Evolutionary conservation across 1,284 basidiomycete species (phyloP).

Genomic region (Leccinum ambiguum): DNA sequence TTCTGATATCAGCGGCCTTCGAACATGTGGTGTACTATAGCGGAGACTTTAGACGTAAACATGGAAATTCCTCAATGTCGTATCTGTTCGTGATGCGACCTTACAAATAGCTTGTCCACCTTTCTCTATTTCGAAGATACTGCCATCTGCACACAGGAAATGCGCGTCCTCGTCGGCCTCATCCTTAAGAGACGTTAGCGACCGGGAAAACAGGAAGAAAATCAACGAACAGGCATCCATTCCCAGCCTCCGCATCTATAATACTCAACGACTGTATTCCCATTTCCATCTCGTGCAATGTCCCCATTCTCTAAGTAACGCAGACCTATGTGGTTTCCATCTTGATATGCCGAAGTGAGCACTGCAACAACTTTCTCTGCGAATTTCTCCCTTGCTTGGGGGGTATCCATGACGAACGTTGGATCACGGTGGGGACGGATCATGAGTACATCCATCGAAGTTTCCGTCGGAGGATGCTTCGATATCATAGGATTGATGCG

Average conservation of each 20-base stretch:
- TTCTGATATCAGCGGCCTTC: slow-evolving; percentile 7
- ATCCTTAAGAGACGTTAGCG: slow-evolving; percentile 41
- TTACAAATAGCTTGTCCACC: slow-evolving; percentile 57
- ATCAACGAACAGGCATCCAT: slow-evolving; percentile 73
- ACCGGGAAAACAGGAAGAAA: slow-evolving; percentile 11
- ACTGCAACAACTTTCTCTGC: slow-evolving; percentile 48
- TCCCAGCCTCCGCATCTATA: slow-evolving; percentile 79
- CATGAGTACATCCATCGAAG: slow-evolving; percentile 76
- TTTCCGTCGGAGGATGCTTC: slow-evolving; percentile 37
- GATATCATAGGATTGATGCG: slow-evolving; percentile 38
- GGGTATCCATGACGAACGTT: slow-evolving; percentile 39
- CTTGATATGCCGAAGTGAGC: slow-evolving; percentile 67
- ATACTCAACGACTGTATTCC: slow-evolving; percentile 74
- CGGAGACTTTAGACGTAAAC: slow-evolving; percentile 38
- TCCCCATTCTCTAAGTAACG: slow-evolving; percentile 54
- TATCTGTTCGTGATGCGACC: slow-evolving; percentile 35
- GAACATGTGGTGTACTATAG: slow-evolving; percentile 16
- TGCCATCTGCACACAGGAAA: slow-evolving; percentile 73
- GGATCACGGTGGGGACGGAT: slow-evolving; percentile 80
- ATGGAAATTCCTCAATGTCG: slow-evolving; percentile 39
- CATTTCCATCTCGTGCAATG: slow-evolving; percentile 41
- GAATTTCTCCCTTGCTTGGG: slow-evolving; percentile 44
- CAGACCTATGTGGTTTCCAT: slow-evolving; percentile 68
- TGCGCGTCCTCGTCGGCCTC: slow-evolving; percentile 56
- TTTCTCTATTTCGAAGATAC: slow-evolving; percentile 55